These are phyloP conservation scores for Bolboschoenoplectus hybrid DNA, from an alignment of 202 grass and related monocot species.

Conservation along the genomic window DNA sequence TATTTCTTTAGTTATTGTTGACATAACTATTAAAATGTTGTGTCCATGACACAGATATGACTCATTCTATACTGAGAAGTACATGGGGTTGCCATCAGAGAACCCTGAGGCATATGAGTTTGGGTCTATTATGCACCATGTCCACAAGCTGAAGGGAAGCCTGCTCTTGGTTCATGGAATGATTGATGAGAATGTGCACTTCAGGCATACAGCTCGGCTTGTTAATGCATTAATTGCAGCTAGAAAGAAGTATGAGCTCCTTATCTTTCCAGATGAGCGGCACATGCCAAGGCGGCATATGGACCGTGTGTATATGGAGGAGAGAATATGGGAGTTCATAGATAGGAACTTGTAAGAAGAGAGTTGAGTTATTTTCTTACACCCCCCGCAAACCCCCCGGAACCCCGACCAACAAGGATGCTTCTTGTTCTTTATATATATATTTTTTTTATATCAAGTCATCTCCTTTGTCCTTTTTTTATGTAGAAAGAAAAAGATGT, in stretches of 20 bases:
- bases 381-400: too few relatives aligned
- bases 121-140: slow-evolving; percentile 91
- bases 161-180: slow-evolving; percentile 91
- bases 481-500: neutral
- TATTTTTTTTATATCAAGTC: neutral
- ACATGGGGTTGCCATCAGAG: slow-evolving; percentile 74
- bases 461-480: neutral
- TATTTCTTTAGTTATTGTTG: neutral
- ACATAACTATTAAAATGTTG: neutral
- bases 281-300: slow-evolving; percentile 81
- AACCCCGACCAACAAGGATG: neutral
- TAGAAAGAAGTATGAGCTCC: slow-evolving; percentile 83
- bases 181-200: slow-evolving; percentile 99
- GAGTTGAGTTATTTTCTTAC: slow-evolving; percentile 40
- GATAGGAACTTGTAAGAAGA: slow-evolving; percentile 77
- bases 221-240: slow-evolving; percentile 75
- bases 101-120: slow-evolving; percentile 68
- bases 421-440: slow-evolving; percentile 11
- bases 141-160: slow-evolving; percentile 70
- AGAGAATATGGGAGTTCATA: slow-evolving; percentile 93
- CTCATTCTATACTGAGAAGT: slow-evolving; percentile 98
- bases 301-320: slow-evolving; percentile 96
- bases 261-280: slow-evolving; percentile 86
- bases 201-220: slow-evolving; percentile 91
- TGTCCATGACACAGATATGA: slow-evolving; percentile 44